Base-by-base conservation (phyloP, 2,329 filamentous ascomycete species). In the Colletotrichum cuscutae region DNA sequence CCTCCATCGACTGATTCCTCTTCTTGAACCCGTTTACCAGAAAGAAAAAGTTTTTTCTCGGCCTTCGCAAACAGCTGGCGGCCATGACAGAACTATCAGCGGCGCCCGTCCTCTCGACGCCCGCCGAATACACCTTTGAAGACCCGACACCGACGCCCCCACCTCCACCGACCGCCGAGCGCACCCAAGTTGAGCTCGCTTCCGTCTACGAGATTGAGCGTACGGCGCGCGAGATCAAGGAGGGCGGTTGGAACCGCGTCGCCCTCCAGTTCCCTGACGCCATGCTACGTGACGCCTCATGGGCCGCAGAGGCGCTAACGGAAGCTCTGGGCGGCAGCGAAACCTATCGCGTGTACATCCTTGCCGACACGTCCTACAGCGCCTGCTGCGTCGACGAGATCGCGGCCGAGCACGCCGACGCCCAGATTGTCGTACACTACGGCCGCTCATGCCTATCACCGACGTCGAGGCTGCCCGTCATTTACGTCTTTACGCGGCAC, bases 361-460 rank as follows among this genome's bases (percentile, higher is more conserved):
- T 99, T 22, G 97, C 93, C 37, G 97, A 99, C 82, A 98, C 97
- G 2, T 98, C 96, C 2, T 99, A 98, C 82, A 97, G 97, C 72
- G 93, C 96, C 0, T 99, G 97, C 84, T 99, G 97, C 79, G 95
- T 98, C 22, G 97, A 99, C 79, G 97, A 99, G 84, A 92, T 98
- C 53, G 97, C 97, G 0, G 97, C 97, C 2, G 95, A 99, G 81
- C 97, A 99, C 81, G 93, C 95, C 19, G 89, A 95, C 78, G 95
- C 97, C 7, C 93, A 98, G 74, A 94, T 95, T 0, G 94, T 98
- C 1, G 92, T 99, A 15, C 97, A 99, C 81, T 99, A 98, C 78
- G 97, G 97, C 3, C 89, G 97, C 65, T 93, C 96, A 0, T 99
- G 97, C 79, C 87, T 99, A 28, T 98, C 95, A 8, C 96, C 96